A percentile compares a stretch with the other conserved stretches of the same genome.
These are phyloP conservation scores for Cyclotella kingstonii DNA, from an alignment of 108 stramenopile genomes.

Conservation along the genomic window DNA sequence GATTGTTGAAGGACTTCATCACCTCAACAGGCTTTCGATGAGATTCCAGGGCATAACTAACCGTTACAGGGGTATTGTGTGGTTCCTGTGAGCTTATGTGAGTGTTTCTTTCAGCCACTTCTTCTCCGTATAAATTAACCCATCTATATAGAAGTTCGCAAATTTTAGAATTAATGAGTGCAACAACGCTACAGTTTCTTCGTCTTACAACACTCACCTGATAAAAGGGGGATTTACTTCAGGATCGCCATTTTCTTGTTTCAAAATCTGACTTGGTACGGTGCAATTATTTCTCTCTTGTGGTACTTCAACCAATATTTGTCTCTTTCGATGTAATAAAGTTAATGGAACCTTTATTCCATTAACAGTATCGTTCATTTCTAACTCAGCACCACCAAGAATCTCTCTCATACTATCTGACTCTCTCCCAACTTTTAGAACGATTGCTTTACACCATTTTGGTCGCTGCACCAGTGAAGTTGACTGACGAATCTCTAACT, in stretches of 20 bases:
- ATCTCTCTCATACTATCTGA: conserved; percentile 36
- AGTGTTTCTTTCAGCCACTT: conserved; percentile 65
- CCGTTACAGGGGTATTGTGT: conserved; percentile 45
- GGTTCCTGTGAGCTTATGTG: conserved; percentile 50
- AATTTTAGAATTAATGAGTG: no score
- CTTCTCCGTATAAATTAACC: conserved; percentile 81
- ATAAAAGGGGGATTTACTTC: conserved; percentile 56
- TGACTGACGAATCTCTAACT: conserved; percentile 68
- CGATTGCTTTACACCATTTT: conserved; percentile 70
- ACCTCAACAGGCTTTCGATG: conserved; percentile 61
- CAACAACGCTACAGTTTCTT: no score
- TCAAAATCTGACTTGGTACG: conserved; percentile 2
- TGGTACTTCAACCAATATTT: conserved; percentile 68
- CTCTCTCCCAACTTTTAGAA: conserved; percentile 47
- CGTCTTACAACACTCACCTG: conserved; percentile 76
- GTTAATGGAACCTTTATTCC: conserved; percentile 46
- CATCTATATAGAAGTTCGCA: no score
- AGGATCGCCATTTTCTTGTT: conserved; percentile 8
- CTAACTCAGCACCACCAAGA: conserved; percentile 64
- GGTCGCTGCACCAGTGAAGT: conserved; percentile 53
- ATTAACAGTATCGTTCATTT: conserved; percentile 26
- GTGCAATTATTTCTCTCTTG: conserved; percentile 52
- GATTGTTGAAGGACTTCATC: conserved; percentile 64
- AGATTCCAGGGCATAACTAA: conserved; percentile 64
- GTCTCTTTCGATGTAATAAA: conserved; percentile 52